phyloP scores from a whole-genome alignment of 345 rosid genomes.

The Moricandia arvensis region DNA sequence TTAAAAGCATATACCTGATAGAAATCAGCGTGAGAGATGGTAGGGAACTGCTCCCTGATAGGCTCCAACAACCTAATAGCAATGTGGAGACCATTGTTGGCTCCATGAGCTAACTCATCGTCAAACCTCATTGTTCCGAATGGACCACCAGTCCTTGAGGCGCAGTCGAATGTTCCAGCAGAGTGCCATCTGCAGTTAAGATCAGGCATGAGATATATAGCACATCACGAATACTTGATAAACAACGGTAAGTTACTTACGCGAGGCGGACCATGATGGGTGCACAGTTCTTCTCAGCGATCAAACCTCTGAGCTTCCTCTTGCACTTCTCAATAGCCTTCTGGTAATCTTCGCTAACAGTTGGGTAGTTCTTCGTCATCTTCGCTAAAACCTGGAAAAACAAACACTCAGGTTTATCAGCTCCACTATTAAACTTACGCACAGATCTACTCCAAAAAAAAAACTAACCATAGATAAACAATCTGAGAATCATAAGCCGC shows the following conservation, averaged over 20 bases:
- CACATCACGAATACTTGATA: background rate
- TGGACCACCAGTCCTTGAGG: slow-evolving; percentile 86
- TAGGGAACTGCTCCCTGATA: slow-evolving; percentile 78
- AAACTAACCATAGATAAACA: background rate
- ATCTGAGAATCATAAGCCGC: background rate
- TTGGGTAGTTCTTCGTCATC: slow-evolving; percentile 84
- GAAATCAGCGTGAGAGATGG: slow-evolving; percentile 67
- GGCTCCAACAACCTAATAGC: slow-evolving; percentile 87
- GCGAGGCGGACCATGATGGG: slow-evolving; percentile 94
- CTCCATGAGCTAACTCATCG: slow-evolving; percentile 72
- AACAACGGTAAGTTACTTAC: slow-evolving; percentile 36
- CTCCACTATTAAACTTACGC: background rate
- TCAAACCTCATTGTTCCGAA: slow-evolving; percentile 79
- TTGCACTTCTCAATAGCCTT: slow-evolving; percentile 77
- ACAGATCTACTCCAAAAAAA: background rate
- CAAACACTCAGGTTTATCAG: background rate
- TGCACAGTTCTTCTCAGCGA: slow-evolving; percentile 91
- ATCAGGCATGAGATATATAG: background rate
- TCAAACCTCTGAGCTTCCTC: slow-evolving; percentile 83
- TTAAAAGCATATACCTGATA: slow-evolving; percentile 56
- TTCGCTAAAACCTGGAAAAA: slow-evolving; percentile 17
- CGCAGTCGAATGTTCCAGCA: slow-evolving; percentile 85
- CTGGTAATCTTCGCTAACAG: slow-evolving; percentile 73
- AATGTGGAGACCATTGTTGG: slow-evolving; percentile 83
- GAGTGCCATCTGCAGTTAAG: slow-evolving; percentile 81